phyloP scores from a whole-genome alignment of 164 flowering plant genomes.

The Tetracentron sinense region DNA sequence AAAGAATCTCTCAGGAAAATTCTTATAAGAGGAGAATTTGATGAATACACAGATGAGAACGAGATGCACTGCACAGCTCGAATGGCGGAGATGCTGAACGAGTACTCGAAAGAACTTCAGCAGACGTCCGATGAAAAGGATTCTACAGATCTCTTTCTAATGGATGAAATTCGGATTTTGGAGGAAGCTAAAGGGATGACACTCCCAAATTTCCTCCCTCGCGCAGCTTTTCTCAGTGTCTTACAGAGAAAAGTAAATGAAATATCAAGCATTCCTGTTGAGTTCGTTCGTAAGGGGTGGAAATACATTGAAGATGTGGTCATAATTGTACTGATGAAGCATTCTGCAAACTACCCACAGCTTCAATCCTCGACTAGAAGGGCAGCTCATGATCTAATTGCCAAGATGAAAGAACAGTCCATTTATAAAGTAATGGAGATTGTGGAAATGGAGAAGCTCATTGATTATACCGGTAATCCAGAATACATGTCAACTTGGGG shows the following conservation, averaged over 20 bases:
- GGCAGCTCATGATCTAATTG: slow-evolving; percentile 19
- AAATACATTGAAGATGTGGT: slow-evolving; percentile 23
- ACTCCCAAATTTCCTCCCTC: slow-evolving; percentile 39
- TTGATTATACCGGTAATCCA: slow-evolving; percentile 33
- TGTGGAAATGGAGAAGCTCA: slow-evolving; percentile 35
- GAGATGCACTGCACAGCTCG: too few relatives aligned
- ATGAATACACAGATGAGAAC: slow-evolving; percentile 29
- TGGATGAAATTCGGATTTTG: slow-evolving; percentile 26
- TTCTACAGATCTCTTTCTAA: slow-evolving; percentile 12
- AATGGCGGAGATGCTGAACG: slow-evolving; percentile 31
- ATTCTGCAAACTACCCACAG: slow-evolving; percentile 27
- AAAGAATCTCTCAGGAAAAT: slow-evolving; percentile 35
- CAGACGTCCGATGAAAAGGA: neutral
- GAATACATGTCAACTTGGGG: slow-evolving; percentile 24
- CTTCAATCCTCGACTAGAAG: slow-evolving; percentile 15
- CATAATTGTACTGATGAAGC: slow-evolving; percentile 13
- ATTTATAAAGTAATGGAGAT: slow-evolving; percentile 19
- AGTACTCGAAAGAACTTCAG: slow-evolving; percentile 18
- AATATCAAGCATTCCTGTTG: slow-evolving; percentile 7
- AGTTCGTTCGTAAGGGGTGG: slow-evolving; percentile 22
- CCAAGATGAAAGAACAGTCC: slow-evolving; percentile 19
- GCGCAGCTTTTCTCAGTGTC: slow-evolving; percentile 17
- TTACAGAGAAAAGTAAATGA: slow-evolving; percentile 17
- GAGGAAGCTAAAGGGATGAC: slow-evolving; percentile 32
- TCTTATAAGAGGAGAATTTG: slow-evolving; percentile 30